These are phyloP conservation scores for Candida tunisiensis DNA, from an alignment of 1,139 yeast genomes.

Conservation along the genomic window DNA sequence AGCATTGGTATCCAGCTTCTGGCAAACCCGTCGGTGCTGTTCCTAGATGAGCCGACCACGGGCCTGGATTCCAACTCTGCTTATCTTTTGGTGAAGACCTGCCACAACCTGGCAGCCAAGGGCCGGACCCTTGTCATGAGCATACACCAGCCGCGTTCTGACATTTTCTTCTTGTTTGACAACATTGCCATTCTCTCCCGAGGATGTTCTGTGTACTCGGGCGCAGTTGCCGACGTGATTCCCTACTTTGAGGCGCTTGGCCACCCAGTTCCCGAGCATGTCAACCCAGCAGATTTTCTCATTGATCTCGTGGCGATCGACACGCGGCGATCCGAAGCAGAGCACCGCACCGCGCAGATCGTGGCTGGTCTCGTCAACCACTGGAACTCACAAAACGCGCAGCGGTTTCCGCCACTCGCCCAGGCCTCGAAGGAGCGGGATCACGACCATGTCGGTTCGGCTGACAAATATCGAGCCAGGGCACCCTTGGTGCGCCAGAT, in stretches of 20 bases:
- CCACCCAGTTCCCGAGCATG: conserved; percentile 26
- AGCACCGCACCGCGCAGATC: conserved; percentile 26
- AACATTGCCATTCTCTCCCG: conserved; percentile 51
- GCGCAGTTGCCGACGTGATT: conserved; percentile 28
- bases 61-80: conserved; percentile 77
- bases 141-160: conserved; percentile 76
- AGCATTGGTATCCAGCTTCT: conserved; percentile 67
- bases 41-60: conserved; percentile 81
- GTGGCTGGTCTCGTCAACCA: conserved; percentile 27
- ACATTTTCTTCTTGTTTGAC: conserved; percentile 54
- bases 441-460: no score
- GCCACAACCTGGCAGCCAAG: conserved; percentile 37
- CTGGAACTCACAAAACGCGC: conserved; percentile 27
- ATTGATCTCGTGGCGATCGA: conserved; percentile 63
- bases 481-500: conserved; percentile 35
- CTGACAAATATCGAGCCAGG: no score
- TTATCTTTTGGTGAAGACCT: conserved; percentile 40
- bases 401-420: conserved; percentile 1
- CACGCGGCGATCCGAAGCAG: conserved; percentile 25
- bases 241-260: conserved; percentile 38
- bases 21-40: conserved; percentile 58
- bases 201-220: conserved; percentile 46
- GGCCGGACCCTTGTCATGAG: conserved; percentile 64
- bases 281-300: conserved; percentile 47
- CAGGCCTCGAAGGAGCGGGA: no score